Evolutionary conservation across 192 early-diverging fungal species (phyloP), one percentile per base, ranked within the genome.

Genomic region (Coemansia sp.): DNA sequence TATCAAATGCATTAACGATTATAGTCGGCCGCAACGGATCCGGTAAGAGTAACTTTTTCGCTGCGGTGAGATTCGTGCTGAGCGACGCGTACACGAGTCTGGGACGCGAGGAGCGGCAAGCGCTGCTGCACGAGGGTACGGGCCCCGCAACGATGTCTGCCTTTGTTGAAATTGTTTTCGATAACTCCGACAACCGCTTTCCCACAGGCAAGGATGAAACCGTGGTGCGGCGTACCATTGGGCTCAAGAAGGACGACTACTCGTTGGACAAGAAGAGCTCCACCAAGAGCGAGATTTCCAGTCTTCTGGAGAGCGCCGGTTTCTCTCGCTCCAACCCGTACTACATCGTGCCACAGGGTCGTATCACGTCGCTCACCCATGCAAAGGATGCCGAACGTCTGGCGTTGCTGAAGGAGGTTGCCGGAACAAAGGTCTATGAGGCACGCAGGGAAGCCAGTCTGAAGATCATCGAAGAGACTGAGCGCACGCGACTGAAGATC

Each of bases 281-380:
- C 47, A 98, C 91, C 41, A 95, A 94, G 77, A 65, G 84, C 30
- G 97, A 97, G 63, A 93, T 99, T 2, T 86, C 91, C 85, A 97
- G 90, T 63, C 81, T 99, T 61, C 74, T 99, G 23, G 97, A 99
- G 75, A 91, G 87, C 68, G 95, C 95, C 23, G 97, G 97, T 4
- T 97, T 99, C 62, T 97, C 95, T 14, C 79, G 91, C 45, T 91
- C 97, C 22, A 99, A 99, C 70, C 97, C 97, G 13, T 99, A 97
- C 77, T 98, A 97, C 59, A 96, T 99, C 81, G 95, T 99, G 25
- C 97, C 97, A 2, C 97, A 99, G 79, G 97, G 97, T 34, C 84
- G 78, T 0, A 88, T 99, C 47, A 96, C 88, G 17, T 88, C 90
- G 1, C 82, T 99, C 50, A 98, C 95, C 15, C 95, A 95, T 55